These are phyloP conservation scores for Yamadazyma paraphyllophila DNA, from an alignment of 805 yeast genomes.

Conservation along the genomic window DNA sequence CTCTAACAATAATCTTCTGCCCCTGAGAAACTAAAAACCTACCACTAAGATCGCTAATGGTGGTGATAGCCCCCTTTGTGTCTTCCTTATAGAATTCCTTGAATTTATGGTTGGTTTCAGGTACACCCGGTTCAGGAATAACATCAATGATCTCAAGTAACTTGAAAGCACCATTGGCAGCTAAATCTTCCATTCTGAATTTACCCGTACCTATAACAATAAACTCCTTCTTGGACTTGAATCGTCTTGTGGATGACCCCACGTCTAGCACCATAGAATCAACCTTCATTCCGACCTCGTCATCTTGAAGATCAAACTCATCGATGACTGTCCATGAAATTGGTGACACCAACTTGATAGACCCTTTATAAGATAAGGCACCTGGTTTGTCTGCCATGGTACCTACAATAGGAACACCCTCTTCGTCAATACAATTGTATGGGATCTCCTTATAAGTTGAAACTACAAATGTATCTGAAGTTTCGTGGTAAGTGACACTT, in stretches of 20 bases:
- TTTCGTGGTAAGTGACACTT: conserved; percentile 66
- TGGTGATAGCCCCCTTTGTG: conserved; percentile 79
- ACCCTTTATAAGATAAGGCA: conserved; percentile 59
- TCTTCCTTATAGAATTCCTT: conserved; percentile 71
- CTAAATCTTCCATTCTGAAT: conserved; percentile 74
- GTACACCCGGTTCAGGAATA: conserved; percentile 85
- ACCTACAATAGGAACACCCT: conserved; percentile 63
- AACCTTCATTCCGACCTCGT: conserved; percentile 62
- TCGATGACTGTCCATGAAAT: conserved; percentile 76
- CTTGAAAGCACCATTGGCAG: conserved; percentile 75
- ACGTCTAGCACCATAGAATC: conserved; percentile 52
- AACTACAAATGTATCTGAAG: conserved; percentile 58
- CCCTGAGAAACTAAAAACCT: conserved; percentile 84
- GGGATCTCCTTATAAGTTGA: conserved; percentile 59
- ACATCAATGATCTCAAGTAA: conserved; percentile 75
- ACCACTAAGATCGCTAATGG: conserved; percentile 78
- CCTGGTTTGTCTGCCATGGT: conserved; percentile 47
- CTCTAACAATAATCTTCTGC: conserved; percentile 75
- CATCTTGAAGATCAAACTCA: conserved; percentile 58
- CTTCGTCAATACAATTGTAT: conserved; percentile 71
- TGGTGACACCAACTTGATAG: conserved; percentile 67
- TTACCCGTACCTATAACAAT: conserved; percentile 78
- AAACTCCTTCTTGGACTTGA: conserved; percentile 58
- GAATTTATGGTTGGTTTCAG: conserved; percentile 77
- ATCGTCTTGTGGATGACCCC: conserved; percentile 38